Percentiles rank a stretch among this genome's conserved stretches.
These are phyloP conservation scores for Globisporangium barbulae DNA, from an alignment of 352 stramenopile species.

Conservation along the genomic window DNA sequence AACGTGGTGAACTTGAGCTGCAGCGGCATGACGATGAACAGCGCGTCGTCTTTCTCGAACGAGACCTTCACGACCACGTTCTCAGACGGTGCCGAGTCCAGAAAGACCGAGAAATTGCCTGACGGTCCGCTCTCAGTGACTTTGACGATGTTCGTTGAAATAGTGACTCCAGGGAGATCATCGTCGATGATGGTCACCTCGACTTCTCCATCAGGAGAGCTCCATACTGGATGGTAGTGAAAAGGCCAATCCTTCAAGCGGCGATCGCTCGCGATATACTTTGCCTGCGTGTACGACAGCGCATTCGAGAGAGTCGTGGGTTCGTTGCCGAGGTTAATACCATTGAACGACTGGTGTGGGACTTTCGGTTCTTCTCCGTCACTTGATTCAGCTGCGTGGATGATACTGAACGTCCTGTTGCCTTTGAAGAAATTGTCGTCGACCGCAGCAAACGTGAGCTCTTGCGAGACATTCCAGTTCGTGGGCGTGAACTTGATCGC, in stretches of 20 bases:
- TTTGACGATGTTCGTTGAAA: constrained; percentile 36
- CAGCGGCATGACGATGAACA: constrained; percentile 40
- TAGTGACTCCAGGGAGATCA: constrained; percentile 57
- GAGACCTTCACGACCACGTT: constrained; percentile 49
- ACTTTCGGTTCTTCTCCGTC: constrained; percentile 26
- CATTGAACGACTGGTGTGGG: constrained; percentile 29
- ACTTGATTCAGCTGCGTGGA: constrained; percentile 23
- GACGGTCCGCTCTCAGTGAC: constrained; percentile 39
- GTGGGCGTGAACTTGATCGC: constrained; percentile 43
- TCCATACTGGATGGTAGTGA: constrained; percentile 28
- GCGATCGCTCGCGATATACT: constrained; percentile 38
- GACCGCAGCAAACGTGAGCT: constrained; percentile 46
- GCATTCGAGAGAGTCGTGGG: constrained; percentile 20
- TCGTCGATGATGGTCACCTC: constrained; percentile 49
- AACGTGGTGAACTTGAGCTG: constrained; percentile 40
- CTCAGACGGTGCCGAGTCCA: constrained; percentile 55
- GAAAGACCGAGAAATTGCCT: constrained; percentile 45
- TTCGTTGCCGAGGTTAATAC: constrained; percentile 19
- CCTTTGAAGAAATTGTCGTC: constrained; percentile 63
- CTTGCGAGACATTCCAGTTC: constrained; percentile 57
- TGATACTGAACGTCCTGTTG: constrained; percentile 45
- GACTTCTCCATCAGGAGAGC: constrained; percentile 33
- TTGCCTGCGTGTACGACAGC: constrained; percentile 37
- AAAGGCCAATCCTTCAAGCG: constrained; percentile 34
- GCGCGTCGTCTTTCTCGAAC: constrained; percentile 29